Conservation (phyloP, 2,329 filamentous ascomycete species). For the Ilyonectria destructans region DNA sequence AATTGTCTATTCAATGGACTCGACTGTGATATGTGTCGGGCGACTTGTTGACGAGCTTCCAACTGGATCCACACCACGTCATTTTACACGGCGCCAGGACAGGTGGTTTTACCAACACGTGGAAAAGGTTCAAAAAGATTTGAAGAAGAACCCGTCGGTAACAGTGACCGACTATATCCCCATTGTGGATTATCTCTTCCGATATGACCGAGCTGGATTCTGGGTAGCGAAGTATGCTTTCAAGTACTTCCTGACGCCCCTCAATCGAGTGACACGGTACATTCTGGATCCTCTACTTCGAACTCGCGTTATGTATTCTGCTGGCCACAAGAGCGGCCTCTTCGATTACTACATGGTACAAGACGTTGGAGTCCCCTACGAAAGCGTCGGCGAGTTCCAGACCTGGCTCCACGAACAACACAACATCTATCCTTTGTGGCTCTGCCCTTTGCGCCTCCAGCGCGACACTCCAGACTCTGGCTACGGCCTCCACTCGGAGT, state of each 20-base stretch:
- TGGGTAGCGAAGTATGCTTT: slow-evolving; percentile 78
- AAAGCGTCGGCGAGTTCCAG: slow-evolving; percentile 61
- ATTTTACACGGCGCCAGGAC: slow-evolving; percentile 73
- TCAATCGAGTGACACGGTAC: slow-evolving; percentile 75
- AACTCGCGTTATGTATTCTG: slow-evolving; percentile 77
- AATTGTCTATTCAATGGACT: slow-evolving; percentile 72
- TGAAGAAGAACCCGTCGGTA: slow-evolving; percentile 41
- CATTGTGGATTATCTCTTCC: slow-evolving; percentile 78
- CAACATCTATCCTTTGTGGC: slow-evolving; percentile 70
- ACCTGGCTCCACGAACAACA: slow-evolving; percentile 64
- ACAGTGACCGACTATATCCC: slow-evolving; percentile 70
- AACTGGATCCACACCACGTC: slow-evolving; percentile 52
- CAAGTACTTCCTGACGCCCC: slow-evolving; percentile 75
- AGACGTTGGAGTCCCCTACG: slow-evolving; percentile 71
- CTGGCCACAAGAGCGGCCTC: slow-evolving; percentile 74
- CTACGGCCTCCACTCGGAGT: slow-evolving; percentile 65
- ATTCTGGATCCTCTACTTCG: slow-evolving; percentile 75
- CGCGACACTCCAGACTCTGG: slow-evolving; percentile 59
- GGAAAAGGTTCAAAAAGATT: slow-evolving; percentile 57
- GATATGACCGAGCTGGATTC: slow-evolving; percentile 80
- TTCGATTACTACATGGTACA: slow-evolving; percentile 76
- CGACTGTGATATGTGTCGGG: slow-evolving; percentile 75
- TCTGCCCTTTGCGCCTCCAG: slow-evolving; percentile 67
- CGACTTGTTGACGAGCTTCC: slow-evolving; percentile 66
- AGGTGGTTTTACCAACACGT: slow-evolving; percentile 85